Evolutionary conservation across 225 moss, liverwort and hornwort genomes (phyloP).

Genomic region (Climacium dendroides): DNA sequence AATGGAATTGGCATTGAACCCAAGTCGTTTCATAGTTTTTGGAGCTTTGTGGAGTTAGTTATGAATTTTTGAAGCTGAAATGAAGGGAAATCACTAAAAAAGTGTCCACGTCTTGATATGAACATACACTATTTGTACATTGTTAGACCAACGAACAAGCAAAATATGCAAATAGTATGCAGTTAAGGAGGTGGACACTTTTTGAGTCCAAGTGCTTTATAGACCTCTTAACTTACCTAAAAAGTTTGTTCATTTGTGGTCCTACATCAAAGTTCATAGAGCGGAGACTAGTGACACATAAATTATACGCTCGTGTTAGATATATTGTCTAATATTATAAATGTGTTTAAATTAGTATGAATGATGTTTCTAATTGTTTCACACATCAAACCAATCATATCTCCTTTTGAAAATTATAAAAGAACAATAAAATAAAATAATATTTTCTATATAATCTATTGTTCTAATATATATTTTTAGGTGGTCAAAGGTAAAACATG

Average conservation of each 20-base stretch:
- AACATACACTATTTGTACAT: no score
- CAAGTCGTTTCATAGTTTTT: not conserved
- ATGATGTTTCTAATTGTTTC: rapidly evolving
- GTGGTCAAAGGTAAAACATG: not conserved
- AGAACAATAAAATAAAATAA: no score
- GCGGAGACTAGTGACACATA: rapidly evolving
- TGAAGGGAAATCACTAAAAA: no score
- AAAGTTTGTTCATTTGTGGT: not conserved
- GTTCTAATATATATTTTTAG: no score
- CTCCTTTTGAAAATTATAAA: no score
- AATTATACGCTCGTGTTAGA: not conserved
- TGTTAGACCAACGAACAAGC: not conserved
- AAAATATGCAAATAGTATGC: not conserved
- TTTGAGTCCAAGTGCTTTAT: not conserved
- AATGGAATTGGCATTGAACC: no score
- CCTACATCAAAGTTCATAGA: not conserved
- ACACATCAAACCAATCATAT: not conserved
- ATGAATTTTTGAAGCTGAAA: no score
- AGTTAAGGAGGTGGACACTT: not conserved
- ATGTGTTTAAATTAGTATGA: not conserved
- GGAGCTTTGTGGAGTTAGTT: not conserved
- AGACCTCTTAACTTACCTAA: not conserved
- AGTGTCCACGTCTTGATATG: no score
- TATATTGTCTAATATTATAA: not conserved
- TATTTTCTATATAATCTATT: no score